A percentile compares a stretch with the other conserved stretches of the same genome.
phyloP scores from a whole-genome alignment of 495 filamentous ascomycete genomes.

The Lentithecium fluviatile region DNA sequence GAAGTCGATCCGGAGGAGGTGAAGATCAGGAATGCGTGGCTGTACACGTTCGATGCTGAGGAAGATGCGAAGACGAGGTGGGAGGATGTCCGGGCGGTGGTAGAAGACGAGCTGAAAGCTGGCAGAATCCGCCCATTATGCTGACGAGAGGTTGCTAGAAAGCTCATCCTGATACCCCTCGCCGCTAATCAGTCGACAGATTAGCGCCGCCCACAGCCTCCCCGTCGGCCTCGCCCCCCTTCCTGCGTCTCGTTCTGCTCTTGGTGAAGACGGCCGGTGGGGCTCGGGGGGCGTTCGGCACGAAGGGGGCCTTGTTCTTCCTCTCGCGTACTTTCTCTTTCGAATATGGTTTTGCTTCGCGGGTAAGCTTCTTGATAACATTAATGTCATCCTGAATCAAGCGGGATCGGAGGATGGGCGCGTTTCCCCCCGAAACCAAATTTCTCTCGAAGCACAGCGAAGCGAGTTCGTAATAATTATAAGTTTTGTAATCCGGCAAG shows the following conservation, averaged over 20 bases:
- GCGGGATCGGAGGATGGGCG: not conserved
- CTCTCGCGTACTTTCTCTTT: not conserved
- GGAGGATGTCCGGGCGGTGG: slow-evolving; percentile 44
- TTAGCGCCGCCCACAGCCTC: too few species aligned
- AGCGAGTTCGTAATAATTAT: not conserved
- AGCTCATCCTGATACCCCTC: too few species aligned
- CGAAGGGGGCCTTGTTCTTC: not conserved
- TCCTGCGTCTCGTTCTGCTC: not conserved
- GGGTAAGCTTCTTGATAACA: not conserved
- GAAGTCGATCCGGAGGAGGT: slow-evolving; percentile 55
- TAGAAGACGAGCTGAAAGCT: slow-evolving; percentile 43
- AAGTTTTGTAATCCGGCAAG: not conserved
- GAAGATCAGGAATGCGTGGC: slow-evolving; percentile 52
- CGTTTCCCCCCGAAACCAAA: not conserved
- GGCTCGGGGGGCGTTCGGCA: not conserved
- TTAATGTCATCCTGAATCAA: not conserved
- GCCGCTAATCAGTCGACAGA: too few species aligned
- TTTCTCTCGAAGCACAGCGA: not conserved
- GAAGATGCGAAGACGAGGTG: slow-evolving; percentile 49
- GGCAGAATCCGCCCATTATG: slow-evolving; percentile 48
- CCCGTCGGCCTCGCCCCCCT: too few species aligned
- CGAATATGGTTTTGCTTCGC: not conserved
- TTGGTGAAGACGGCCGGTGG: not conserved
- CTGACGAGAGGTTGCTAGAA: not conserved
- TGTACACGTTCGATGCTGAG: slow-evolving; percentile 55